Evolutionary conservation across 1,284 basidiomycete species (phyloP).

Genomic region (Apiotrichum sp.): DNA sequence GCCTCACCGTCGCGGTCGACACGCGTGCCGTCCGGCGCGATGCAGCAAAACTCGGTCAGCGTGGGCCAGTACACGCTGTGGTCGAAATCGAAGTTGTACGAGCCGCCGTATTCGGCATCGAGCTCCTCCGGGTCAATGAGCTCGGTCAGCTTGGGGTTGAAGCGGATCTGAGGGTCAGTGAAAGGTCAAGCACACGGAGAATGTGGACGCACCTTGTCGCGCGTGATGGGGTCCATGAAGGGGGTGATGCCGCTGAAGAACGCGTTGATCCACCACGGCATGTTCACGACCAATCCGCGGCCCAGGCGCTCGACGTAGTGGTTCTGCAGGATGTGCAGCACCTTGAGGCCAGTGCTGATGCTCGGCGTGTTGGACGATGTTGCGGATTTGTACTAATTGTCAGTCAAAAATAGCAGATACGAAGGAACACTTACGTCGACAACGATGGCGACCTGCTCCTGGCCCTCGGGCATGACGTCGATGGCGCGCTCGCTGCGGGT

Average conservation of each 20-base stretch:
- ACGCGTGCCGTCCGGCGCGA: constrained; percentile 38
- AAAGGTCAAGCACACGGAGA: not conserved
- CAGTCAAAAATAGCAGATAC: not conserved
- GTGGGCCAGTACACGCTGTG: constrained; percentile 71
- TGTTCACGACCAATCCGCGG: constrained; percentile 74
- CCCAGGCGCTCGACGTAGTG: constrained; percentile 83
- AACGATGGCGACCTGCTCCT: constrained; percentile 71
- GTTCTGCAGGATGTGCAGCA: constrained; percentile 76
- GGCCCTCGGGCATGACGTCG: constrained; percentile 73
- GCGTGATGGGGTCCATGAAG: constrained; percentile 82
- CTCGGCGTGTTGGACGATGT: constrained; percentile 75
- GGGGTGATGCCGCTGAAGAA: constrained; percentile 83
- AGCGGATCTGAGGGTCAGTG: constrained; percentile 59
- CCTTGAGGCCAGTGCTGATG: constrained; percentile 68
- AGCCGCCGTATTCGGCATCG: constrained; percentile 74
- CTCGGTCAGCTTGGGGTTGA: constrained; percentile 73
- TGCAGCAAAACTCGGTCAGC: constrained; percentile 53
- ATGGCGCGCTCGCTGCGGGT: constrained; percentile 69
- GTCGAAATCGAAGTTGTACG: constrained; percentile 70
- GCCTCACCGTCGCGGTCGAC: constrained; percentile 33
- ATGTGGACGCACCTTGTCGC: constrained; percentile 63
- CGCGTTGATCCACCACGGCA: constrained; percentile 69
- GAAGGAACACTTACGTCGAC: constrained; percentile 53
- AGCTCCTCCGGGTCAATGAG: constrained; percentile 70
- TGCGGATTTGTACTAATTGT: constrained; percentile 39